Percentiles rank a stretch among this genome's conserved stretches.
phyloP scores from a whole-genome alignment of 2,329 filamentous ascomycete species.

The Celoporthe dispersa region DNA sequence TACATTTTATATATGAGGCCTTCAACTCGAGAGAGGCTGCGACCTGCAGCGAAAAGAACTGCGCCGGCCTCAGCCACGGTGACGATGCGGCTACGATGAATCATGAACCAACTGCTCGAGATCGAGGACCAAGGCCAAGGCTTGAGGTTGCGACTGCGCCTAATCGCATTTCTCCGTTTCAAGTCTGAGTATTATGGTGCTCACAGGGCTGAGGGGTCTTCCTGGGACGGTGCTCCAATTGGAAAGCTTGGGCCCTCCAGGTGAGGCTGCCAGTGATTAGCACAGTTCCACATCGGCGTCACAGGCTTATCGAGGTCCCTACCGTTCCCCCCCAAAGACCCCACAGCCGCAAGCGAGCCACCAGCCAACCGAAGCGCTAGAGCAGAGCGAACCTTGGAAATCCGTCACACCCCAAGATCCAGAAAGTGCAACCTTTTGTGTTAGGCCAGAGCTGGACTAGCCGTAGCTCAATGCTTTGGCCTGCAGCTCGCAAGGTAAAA shows the following conservation, averaged over 20 bases:
- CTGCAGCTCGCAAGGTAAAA: not conserved
- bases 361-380: not conserved
- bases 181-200: too few relatives aligned
- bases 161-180: too few relatives aligned
- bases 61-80: too few relatives aligned
- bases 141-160: not conserved
- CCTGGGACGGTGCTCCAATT: not conserved
- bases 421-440: constrained; percentile 15
- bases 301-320: not conserved
- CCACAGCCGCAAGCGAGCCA: not conserved
- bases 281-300: not conserved
- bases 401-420: not conserved
- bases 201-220: not conserved
- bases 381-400: not conserved
- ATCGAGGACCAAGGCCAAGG: too few relatives aligned
- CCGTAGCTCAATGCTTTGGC: not conserved
- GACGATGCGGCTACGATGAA: too few relatives aligned
- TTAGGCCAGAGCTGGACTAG: constrained; percentile 6
- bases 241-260: not conserved
- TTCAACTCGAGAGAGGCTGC: too few relatives aligned
- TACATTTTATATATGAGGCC: too few relatives aligned
- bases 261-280: not conserved
- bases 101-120: too few relatives aligned
- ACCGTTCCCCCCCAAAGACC: not conserved
- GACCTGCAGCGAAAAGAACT: too few relatives aligned